These are phyloP conservation scores for Gracilaria domingensis DNA, from an alignment of 23 red algal species.

Conservation along the genomic window DNA sequence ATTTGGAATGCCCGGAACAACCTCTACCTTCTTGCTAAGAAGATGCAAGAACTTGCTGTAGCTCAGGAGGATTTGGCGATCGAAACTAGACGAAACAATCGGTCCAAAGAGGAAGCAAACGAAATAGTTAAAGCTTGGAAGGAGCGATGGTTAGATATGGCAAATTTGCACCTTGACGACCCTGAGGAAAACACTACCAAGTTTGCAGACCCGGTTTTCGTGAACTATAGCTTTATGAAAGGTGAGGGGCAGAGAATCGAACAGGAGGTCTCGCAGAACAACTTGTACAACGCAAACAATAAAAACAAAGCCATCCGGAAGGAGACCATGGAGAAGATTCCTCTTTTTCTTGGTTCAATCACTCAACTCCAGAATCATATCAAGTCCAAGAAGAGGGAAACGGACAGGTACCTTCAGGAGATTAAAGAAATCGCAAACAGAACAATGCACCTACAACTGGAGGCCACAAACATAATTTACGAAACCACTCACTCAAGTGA, in stretches of 20 bases:
- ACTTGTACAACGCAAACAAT: conserved; percentile 33
- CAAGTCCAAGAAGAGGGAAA: conserved; percentile 45
- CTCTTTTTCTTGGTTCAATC: conserved; percentile 28
- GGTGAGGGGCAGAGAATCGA: conserved; percentile 24
- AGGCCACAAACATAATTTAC: conserved; percentile 52
- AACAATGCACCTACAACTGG: conserved; percentile 25
- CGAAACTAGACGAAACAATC: neutral
- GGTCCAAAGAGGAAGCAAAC: conserved; percentile 8
- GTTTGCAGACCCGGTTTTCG: conserved; percentile 54
- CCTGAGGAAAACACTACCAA: conserved; percentile 26
- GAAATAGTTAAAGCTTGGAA: conserved; percentile 37
- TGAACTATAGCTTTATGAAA: conserved; percentile 17
- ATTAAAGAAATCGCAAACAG: conserved; percentile 48
- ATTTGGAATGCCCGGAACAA: neutral
- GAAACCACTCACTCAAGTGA: conserved; percentile 54
- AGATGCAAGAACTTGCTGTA: conserved; percentile 26
- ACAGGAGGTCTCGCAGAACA: conserved; percentile 19
- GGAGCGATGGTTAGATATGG: conserved; percentile 7
- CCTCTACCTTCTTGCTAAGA: conserved; percentile 14
- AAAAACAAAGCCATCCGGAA: conserved; percentile 52
- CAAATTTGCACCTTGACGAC: conserved; percentile 26
- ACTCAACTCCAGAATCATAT: conserved; percentile 43
- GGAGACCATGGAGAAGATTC: conserved; percentile 44
- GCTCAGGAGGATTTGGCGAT: conserved; percentile 29
- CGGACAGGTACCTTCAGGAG: conserved; percentile 59